Evolutionary conservation across 176 grass and related monocot species (phyloP).

Genomic region (Ensete glaucum): DNA sequence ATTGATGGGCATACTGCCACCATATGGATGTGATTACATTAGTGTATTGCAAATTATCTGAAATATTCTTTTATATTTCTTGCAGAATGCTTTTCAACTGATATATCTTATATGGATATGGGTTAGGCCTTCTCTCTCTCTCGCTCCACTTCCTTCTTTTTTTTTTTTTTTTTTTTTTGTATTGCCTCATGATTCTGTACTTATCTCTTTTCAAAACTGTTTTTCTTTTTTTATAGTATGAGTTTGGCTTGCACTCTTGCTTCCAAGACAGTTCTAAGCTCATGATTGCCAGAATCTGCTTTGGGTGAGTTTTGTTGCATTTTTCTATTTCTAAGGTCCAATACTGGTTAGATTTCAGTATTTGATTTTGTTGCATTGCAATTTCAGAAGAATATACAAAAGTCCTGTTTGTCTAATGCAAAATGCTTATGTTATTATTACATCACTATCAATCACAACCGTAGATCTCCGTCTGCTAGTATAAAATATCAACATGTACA

Average conservation of each 20-base stretch:
- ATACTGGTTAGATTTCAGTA: too few species aligned
- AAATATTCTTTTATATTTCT: constrained; percentile 5
- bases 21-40: neutral
- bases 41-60: neutral
- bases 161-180: neutral
- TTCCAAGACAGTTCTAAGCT: constrained; percentile 55
- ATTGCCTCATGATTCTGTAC: neutral
- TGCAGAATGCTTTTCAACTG: constrained; percentile 73
- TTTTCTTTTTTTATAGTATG: constrained; percentile 33
- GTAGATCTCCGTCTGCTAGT: too few species aligned
- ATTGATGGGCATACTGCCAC: neutral
- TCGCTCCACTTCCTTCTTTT: neutral
- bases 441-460: too few species aligned
- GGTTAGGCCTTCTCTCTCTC: constrained; percentile 23
- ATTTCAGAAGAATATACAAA: too few species aligned
- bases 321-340: too few species aligned
- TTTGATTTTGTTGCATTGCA: too few species aligned
- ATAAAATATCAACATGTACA: too few species aligned
- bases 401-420: too few species aligned
- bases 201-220: neutral
- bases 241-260: constrained; percentile 80
- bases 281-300: constrained; percentile 52
- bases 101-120: constrained; percentile 95
- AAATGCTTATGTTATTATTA: too few species aligned
- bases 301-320: constrained; percentile 40